Conservation (phyloP, 352 stramenopile species). For the Peronospora farinosa region DNA sequence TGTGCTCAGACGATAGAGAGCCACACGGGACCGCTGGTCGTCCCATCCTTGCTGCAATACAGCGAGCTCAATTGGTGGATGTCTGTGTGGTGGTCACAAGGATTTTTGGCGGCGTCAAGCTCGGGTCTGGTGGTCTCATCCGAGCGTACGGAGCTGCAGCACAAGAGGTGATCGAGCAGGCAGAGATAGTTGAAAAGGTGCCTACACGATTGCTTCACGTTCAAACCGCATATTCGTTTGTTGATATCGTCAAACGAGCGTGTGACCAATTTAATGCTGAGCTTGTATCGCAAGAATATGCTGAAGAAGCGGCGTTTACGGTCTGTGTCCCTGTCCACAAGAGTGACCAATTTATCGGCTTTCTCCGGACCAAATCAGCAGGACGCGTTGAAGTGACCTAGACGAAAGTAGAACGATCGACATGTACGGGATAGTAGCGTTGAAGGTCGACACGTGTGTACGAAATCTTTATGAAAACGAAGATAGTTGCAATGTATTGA, state of each 20-base stretch:
- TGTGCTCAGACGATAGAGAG: conserved; percentile 71
- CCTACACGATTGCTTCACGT: conserved; percentile 35
- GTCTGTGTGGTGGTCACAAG: conserved; percentile 68
- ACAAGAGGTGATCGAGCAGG: conserved; percentile 45
- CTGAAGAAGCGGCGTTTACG: conserved; percentile 31
- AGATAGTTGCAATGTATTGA: not conserved
- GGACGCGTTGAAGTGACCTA: conserved; percentile 28
- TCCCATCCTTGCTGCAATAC: conserved; percentile 53
- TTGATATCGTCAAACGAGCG: conserved; percentile 40
- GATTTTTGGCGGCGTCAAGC: conserved; percentile 68
- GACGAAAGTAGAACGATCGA: conserved; percentile 1
- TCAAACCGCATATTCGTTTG: conserved; percentile 28
- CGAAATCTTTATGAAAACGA: conserved; percentile 1
- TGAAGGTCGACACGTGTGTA: not conserved
- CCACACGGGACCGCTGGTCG: conserved; percentile 64
- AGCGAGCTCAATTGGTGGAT: conserved; percentile 56
- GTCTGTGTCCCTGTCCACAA: conserved; percentile 37
- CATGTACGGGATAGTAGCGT: conserved; percentile 6
- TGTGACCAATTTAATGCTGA: conserved; percentile 38
- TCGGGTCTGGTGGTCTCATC: conserved; percentile 65
- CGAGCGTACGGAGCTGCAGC: conserved; percentile 62
- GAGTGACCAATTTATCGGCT: conserved; percentile 25
- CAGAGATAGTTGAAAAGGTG: conserved; percentile 49
- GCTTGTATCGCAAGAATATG: conserved; percentile 36
- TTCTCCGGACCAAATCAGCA: conserved; percentile 45